Evolutionary conservation across 805 yeast genomes (phyloP), one percentile per base, ranked within the genome.

Genomic region (Lachancea cidri): DNA sequence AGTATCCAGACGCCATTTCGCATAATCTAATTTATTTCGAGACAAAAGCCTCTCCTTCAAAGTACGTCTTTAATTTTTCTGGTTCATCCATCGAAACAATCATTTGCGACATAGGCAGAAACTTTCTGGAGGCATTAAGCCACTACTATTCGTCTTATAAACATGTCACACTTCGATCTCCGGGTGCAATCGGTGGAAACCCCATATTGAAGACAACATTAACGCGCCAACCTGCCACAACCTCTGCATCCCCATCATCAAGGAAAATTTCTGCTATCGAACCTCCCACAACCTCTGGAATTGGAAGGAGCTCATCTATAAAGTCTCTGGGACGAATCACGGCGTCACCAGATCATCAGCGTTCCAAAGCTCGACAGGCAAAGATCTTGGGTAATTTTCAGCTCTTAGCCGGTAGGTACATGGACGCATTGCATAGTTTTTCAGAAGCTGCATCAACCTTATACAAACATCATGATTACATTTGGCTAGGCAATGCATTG

Each of bases 401-500:
- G 53, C 66, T 93, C 11, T 62, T 93, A 35, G 83, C 96, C 1
- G 98, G 98, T 1, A 76, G 84, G 39, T 71, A 83, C 34, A 58
- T 70, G 13, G 85, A 80, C 43, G 94, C 97, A 0, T 57, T 89
- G 40, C 68, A 71, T 17, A 78, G 79, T 44, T 81, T 88, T 51
- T 74, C 81, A n/a, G 95, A 88, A 31, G 81, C 96, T 0, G 71
- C 83, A 1, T 53, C 67, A 2, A 64, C 73, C 17, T 63, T 87
- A 40, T 78, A 77, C 45, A 69, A 75, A 9, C 69, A 81, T 2
- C 78, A 78, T 38, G 98, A 93, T 58, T 74, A 76, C 52, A 65
- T 93, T 6, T 93, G 98, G 98, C 70, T 86, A 11, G 98, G 83
- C 0, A 81, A 91, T 20, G 79, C 96, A 0, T 58, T 91, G n/a